A percentile compares a stretch with the other conserved stretches of the same genome.
Evolutionary conservation across 192 early-diverging fungal species (phyloP).

Genomic region (Backusella luteola): DNA sequence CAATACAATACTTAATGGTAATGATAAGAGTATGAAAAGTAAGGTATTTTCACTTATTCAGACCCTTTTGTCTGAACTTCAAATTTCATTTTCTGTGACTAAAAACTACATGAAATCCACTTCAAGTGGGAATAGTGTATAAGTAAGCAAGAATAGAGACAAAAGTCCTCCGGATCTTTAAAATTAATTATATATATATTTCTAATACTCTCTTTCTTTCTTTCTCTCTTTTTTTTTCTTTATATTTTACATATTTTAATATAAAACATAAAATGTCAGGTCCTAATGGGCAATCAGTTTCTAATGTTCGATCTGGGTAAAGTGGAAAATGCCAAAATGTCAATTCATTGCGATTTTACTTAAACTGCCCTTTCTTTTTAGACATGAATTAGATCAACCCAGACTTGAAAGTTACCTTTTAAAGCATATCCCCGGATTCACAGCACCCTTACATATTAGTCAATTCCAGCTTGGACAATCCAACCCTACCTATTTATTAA

Average conservation of each 20-base stretch:
- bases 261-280: not conserved
- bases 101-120: not conserved
- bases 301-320: constrained; percentile 31
- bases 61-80: not conserved
- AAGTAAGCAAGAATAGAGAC: constrained; percentile 10
- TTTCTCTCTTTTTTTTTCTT: not conserved
- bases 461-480: constrained; percentile 94
- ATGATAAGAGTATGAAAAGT: not conserved
- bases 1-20: too few species aligned
- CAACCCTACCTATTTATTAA: constrained; percentile 92
- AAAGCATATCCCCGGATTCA: constrained; percentile 49
- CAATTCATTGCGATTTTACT: not conserved
- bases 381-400: constrained; percentile 59
- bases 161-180: not conserved
- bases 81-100: constrained; percentile 3
- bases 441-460: constrained; percentile 62
- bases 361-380: not conserved
- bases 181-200: not conserved
- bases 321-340: not conserved
- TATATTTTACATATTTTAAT: not conserved
- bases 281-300: constrained; percentile 28
- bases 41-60: too few species aligned
- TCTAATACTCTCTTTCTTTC: not conserved
- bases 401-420: constrained; percentile 62
- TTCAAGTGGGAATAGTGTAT: constrained; percentile 6